These are phyloP conservation scores for Fraxinus latifolia DNA, from an alignment of 305 asterid genomes.

Conservation along the genomic window DNA sequence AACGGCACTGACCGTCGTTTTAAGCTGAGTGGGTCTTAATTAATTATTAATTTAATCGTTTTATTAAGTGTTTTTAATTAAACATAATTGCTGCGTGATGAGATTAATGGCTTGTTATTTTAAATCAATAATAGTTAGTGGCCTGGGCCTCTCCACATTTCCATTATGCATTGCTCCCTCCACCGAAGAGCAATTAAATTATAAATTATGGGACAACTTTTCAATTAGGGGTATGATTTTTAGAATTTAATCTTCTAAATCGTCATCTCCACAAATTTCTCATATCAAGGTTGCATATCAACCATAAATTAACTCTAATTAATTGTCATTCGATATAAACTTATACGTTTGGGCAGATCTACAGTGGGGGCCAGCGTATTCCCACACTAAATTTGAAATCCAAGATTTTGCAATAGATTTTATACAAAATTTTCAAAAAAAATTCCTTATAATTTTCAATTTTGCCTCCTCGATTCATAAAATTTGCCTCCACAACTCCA, in stretches of 20 bases:
- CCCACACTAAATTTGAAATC: background rate
- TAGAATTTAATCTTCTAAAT: background rate
- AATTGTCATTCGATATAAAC: background rate
- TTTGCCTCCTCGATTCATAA: background rate
- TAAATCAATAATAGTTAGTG: conserved; percentile 35
- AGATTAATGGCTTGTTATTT: conserved; percentile 2
- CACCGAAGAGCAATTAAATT: background rate
- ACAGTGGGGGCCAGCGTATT: background rate
- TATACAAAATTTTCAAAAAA: background rate
- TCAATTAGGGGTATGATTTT: background rate
- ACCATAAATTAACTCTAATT: conserved; percentile 4
- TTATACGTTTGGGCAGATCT: background rate
- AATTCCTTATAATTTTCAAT: background rate
- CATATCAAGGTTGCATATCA: background rate
- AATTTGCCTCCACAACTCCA: background rate
- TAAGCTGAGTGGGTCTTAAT: background rate
- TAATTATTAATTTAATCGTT: background rate
- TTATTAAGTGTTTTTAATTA: conserved; percentile 15
- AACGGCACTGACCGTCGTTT: background rate
- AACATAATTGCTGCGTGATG: background rate
- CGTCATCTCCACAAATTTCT: background rate
- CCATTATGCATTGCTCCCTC: conserved; percentile 29
- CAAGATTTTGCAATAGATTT: background rate
- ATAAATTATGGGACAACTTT: background rate
- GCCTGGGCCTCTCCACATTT: conserved; percentile 36